Evolutionary conservation across 495 filamentous ascomycete species (phyloP).

Genomic region (Jackrogersella multiformis): DNA sequence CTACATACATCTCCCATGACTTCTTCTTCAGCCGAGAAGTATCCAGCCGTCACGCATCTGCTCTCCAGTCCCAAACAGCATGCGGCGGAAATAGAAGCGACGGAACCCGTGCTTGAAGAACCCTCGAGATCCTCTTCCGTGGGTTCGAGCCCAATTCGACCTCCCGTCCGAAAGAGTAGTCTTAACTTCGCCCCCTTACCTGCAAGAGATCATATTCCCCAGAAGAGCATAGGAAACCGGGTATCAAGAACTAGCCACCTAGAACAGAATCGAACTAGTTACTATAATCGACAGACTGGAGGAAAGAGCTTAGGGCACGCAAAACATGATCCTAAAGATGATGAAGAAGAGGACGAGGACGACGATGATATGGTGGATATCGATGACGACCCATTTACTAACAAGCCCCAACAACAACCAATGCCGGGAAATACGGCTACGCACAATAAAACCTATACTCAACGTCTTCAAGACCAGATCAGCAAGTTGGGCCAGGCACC

Average conservation of each 20-base stretch:
- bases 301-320: conserved; percentile 65
- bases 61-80: conserved; percentile 26
- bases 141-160: conserved; percentile 59
- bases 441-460: conserved; percentile 90
- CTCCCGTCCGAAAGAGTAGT: conserved; percentile 85
- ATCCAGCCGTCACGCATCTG: conserved; percentile 21
- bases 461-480: conserved; percentile 90
- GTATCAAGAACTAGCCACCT: conserved; percentile 81
- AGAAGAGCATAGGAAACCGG: conserved; percentile 78
- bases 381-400: conserved; percentile 60
- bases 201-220: conserved; percentile 84
- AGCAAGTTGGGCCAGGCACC: conserved; percentile 89
- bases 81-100: conserved; percentile 36
- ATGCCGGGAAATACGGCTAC: conserved; percentile 47
- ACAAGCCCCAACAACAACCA: conserved; percentile 45
- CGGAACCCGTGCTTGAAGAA: conserved; percentile 57
- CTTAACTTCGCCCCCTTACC: conserved; percentile 92
- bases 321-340: conserved; percentile 52
- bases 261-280: conserved; percentile 71
- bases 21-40: too few species aligned
- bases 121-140: conserved; percentile 61
- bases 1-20: conserved; percentile 42
- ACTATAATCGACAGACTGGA: conserved; percentile 70
- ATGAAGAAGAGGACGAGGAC: conserved; percentile 66
- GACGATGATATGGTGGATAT: conserved; percentile 52